Conservation (phyloP, 441 rosid genomes). For the Arabidopsis lyrata region DNA sequence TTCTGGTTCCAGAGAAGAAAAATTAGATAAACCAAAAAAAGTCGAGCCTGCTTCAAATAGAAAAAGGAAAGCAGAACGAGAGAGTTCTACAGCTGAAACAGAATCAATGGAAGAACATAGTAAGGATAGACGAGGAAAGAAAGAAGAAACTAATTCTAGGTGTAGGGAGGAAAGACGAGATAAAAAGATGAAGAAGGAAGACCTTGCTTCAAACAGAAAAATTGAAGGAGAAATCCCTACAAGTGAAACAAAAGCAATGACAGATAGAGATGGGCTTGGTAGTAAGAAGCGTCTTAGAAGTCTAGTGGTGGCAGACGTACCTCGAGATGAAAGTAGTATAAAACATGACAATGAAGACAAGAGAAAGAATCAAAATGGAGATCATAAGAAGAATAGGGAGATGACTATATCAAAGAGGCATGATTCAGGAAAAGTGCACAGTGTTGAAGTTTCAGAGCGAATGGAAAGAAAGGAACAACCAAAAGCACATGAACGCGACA, state of each 20-base stretch:
- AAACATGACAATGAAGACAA: conserved; percentile 57
- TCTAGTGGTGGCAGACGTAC: conserved; percentile 51
- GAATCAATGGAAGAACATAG: conserved; percentile 44
- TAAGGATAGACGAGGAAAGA: conserved; percentile 51
- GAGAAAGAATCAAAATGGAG: conserved; percentile 57
- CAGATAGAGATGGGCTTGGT: conserved; percentile 41
- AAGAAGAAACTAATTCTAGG: conserved; percentile 46
- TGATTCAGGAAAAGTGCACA: conserved; percentile 56
- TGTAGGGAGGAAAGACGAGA: conserved; percentile 47
- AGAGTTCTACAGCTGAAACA: conserved; percentile 23
- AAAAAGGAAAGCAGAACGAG: conserved; percentile 39
- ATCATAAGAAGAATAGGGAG: conserved; percentile 53
- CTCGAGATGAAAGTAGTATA: conserved; percentile 48
- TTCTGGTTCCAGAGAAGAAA: conserved; percentile 33
- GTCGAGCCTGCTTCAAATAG: conserved; percentile 38
- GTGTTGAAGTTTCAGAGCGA: conserved; percentile 55
- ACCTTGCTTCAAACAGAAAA: conserved; percentile 41
- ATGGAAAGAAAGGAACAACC: conserved; percentile 58
- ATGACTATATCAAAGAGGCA: conserved; percentile 51
- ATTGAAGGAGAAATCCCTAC: conserved; percentile 40
- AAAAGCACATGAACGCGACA: conserved; percentile 55
- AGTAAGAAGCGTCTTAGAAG: conserved; percentile 59
- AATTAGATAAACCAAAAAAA: conserved; percentile 42
- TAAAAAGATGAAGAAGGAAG: conserved; percentile 45
- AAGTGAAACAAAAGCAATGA: conserved; percentile 38